A percentile compares a stretch with the other conserved stretches of the same genome.
Conservation (phyloP, 169 alveolate species). For the Eimeria tenella region DNA sequence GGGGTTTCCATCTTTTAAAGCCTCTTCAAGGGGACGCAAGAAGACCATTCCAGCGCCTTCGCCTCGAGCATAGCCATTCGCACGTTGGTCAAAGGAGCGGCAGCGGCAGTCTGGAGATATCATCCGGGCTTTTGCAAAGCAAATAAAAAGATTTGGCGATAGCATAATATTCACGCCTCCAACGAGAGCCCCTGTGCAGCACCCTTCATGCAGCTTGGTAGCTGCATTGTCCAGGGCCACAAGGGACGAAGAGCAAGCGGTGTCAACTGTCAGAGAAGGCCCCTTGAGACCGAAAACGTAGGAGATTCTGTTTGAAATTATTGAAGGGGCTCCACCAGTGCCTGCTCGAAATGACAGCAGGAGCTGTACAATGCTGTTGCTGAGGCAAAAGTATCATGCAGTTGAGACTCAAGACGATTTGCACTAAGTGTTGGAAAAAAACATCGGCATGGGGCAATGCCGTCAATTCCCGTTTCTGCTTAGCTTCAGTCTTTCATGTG, state of each 20-base stretch:
- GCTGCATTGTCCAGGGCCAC: slow-evolving; percentile 88
- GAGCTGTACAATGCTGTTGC: background rate
- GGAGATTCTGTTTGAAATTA: slow-evolving; percentile 87
- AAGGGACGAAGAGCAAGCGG: slow-evolving; percentile 90
- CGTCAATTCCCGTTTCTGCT: too few relatives aligned
- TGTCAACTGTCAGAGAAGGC: slow-evolving; percentile 87
- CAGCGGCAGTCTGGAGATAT: slow-evolving; percentile 85
- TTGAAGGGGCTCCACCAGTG: slow-evolving; percentile 81
- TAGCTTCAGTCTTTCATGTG: too few relatives aligned
- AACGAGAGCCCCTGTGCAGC: slow-evolving; percentile 86
- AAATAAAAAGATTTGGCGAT: slow-evolving; percentile 86
- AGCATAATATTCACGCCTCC: slow-evolving; percentile 88
- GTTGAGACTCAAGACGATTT: too few relatives aligned
- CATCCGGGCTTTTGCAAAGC: slow-evolving; percentile 85
- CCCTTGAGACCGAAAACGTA: slow-evolving; percentile 87
- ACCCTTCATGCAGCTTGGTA: slow-evolving; percentile 76
- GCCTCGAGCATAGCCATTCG: slow-evolving; percentile 89
- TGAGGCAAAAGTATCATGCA: too few relatives aligned
- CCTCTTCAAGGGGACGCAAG: slow-evolving; percentile 73
- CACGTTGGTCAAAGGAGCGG: slow-evolving; percentile 86
- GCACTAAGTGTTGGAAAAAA: too few relatives aligned
- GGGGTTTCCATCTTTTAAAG: slow-evolving; percentile 71
- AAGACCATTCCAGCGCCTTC: slow-evolving; percentile 86
- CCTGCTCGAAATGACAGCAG: slow-evolving; percentile 39
- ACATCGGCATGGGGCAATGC: background rate